These are phyloP conservation scores for Ophiostoma himal-ulmi DNA, from an alignment of 2,329 filamentous ascomycete genomes.

Conservation along the genomic window DNA sequence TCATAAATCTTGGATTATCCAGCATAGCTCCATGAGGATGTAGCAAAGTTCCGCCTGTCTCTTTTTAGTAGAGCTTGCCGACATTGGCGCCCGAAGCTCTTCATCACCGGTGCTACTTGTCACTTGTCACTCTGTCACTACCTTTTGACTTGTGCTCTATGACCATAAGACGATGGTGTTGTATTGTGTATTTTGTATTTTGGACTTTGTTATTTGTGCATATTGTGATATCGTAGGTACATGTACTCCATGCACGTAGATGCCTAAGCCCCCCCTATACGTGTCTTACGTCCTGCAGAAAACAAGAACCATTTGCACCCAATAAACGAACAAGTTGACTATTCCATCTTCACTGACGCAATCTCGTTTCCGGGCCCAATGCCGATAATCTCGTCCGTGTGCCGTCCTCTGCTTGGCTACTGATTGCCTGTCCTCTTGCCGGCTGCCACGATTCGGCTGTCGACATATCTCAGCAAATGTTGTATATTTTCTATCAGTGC, in stretches of 20 bases:
- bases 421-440: background rate
- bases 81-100: background rate
- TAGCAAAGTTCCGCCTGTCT: background rate
- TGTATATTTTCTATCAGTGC: background rate
- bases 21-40: background rate
- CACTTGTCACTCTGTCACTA: background rate
- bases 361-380: background rate
- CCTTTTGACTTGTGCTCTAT: no score
- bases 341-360: background rate
- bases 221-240: background rate
- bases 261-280: background rate
- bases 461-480: background rate
- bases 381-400: background rate
- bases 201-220: background rate
- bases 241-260: background rate
- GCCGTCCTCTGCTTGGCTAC: background rate
- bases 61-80: background rate
- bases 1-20: background rate
- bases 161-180: no score
- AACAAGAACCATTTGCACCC: background rate
- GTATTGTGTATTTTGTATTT: no score
- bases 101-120: background rate
- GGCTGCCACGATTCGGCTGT: background rate
- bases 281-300: conserved; percentile 2
- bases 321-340: background rate